Base-by-base conservation (phyloP, 768 basidiomycete species). In the Amylocystis lapponica region DNA sequence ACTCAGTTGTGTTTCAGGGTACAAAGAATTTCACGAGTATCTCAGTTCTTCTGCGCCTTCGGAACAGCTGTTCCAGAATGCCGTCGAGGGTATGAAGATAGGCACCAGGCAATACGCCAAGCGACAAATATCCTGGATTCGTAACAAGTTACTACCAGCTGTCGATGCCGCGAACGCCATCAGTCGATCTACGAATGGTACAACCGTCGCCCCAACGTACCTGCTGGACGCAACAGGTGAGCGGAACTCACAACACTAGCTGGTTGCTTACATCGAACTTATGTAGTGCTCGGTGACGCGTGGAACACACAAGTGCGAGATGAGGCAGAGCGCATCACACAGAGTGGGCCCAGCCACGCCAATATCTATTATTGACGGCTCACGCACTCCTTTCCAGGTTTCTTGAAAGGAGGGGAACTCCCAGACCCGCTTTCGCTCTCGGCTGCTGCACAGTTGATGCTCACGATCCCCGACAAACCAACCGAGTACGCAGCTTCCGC, bases 21-120 rank as follows among this genome's bases (percentile, higher is more conserved):
- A 88, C 67, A 91, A 84, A 60, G 95, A 97, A 64, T 97, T 99
- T 56, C 69, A 80, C 49, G 57, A 69, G 19, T 83, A 86, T 62
- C 66, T 91, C 21, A 64, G 66, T n/a, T 61, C 69, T 11, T 53
- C 71, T 8, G 54, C 68, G 12, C 62, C 63, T 3, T 31, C 51
- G 39, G 57, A 67, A 48, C 52, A 65, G 38, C 56, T 64, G 11
- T 86, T 83, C 55, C 46, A 63, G 3, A 64, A 66, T 12, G 86
- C 85, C 0, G 65, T 87, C 6, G 81, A 86, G 32, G 73, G 73
- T 8, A 94, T 93, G 83, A 96, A 97, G 60, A 62, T 75, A 0
- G 82, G 86, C 0, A 99, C 94, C 7, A 71, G 86, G 17, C 85
- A 92, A 62, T 99, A 98, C 59, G 90, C 96, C 0, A 90, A 86